phyloP scores from a whole-genome alignment of 2,329 filamentous ascomycete genomes.

The Talaromyces sp. region DNA sequence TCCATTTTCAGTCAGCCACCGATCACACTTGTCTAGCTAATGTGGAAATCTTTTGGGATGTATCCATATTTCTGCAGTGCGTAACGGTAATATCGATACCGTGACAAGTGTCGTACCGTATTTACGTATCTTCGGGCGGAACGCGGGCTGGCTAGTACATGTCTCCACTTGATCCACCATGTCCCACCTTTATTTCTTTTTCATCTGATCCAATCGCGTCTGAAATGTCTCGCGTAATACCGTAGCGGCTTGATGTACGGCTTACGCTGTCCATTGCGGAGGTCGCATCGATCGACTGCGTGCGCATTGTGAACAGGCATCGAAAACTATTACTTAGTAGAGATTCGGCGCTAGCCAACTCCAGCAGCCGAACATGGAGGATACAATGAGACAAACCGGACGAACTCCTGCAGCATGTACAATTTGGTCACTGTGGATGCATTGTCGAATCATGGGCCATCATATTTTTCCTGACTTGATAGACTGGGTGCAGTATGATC shows the following conservation, averaged over 20 bases:
- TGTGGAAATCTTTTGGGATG: not conserved
- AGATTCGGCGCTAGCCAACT: not conserved
- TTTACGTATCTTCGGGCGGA: not conserved
- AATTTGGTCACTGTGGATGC: not conserved
- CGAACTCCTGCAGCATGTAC: not conserved
- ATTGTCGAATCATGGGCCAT: not conserved
- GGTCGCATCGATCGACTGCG: not conserved
- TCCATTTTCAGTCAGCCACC: slow-evolving; percentile 9
- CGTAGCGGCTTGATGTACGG: not conserved
- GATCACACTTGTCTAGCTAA: not conserved
- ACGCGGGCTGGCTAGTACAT: not conserved
- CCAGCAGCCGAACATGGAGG: not conserved
- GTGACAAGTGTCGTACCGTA: not conserved
- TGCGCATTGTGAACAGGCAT: not conserved
- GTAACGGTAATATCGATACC: not conserved
- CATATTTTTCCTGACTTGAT: not conserved
- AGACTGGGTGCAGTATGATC: not conserved
- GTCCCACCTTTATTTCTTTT: not conserved
- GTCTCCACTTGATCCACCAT: not conserved
- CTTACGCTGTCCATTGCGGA: not conserved
- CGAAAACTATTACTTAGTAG: not conserved
- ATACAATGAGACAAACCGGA: not conserved
- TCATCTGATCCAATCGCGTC: not conserved
- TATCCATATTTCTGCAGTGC: not conserved
- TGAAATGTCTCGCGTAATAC: not conserved